Percentiles rank a stretch among this genome's conserved stretches.
Conservation (phyloP, 495 filamentous ascomycete species). For the Penicillium crystallinum region DNA sequence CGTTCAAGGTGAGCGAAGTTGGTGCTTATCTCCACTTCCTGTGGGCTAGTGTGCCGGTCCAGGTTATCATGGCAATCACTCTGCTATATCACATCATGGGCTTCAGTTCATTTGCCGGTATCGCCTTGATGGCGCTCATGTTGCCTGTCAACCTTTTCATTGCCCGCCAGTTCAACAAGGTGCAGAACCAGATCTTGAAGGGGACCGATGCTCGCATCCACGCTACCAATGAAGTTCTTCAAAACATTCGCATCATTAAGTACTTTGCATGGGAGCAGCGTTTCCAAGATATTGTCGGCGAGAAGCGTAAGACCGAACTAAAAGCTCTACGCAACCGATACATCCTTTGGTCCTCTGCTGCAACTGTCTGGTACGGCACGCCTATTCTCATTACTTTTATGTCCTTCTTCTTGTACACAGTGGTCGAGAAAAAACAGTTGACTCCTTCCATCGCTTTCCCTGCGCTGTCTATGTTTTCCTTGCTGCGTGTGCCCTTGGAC, state of each 20-base stretch:
- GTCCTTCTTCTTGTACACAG: conserved; percentile 88
- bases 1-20: conserved; percentile 94
- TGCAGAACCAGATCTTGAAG: conserved; percentile 86
- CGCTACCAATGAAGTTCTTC: conserved; percentile 92
- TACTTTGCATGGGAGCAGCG: conserved; percentile 98
- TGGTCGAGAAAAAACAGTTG: conserved; percentile 82
- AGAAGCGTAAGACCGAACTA: conserved; percentile 78
- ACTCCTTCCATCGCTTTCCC: conserved; percentile 95
- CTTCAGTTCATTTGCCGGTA: conserved; percentile 87
- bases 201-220: conserved; percentile 96
- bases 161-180: conserved; percentile 72
- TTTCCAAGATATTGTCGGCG: conserved; percentile 79
- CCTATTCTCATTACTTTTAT: conserved; percentile 94
- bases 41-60: conserved; percentile 78
- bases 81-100: conserved; percentile 88
- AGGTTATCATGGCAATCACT: conserved; percentile 66
- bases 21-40: conserved; percentile 90
- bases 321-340: conserved; percentile 74
- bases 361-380: conserved; percentile 93
- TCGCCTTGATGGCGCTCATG: conserved; percentile 84
- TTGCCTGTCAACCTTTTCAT: conserved; percentile 86
- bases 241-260: conserved; percentile 99
- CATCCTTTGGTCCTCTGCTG: conserved; percentile 84
- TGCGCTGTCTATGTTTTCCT: conserved; percentile 88
- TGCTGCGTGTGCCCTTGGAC: conserved; percentile 92